Base-by-base conservation (phyloP, 2,329 filamentous ascomycete genomes). In the Neospermospora avenae region DNA sequence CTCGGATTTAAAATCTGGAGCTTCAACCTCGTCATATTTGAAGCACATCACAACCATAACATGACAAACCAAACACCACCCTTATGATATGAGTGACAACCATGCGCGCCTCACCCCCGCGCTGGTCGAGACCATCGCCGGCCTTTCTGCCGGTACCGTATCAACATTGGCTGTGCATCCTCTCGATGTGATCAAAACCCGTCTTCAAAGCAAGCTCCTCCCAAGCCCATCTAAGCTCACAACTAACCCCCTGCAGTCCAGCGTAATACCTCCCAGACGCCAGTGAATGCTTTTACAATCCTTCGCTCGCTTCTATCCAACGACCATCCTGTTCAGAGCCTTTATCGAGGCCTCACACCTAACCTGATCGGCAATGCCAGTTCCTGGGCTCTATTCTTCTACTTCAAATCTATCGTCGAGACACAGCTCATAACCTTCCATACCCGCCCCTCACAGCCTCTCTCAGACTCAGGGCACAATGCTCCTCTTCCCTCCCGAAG, bases 131-230 rank as follows among this genome's bases (percentile, higher is more conserved):
- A 88, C 89, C 71, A 81, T 93, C 74, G 91, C 95, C 63, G 95
- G 95, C 69, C 88, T 99, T 75, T 89, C 88, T 65, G 95, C 95
- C 61, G 95, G 95, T 63, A 83, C 91, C 59, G 83, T 92, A 68
- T 89, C 93, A 56, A 98, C 95, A 24, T 81, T 98, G 52, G 87
- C 86, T 59, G 89, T 95, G 55, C 93, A 98, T 73, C 95, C 95
- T 34, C 85, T 99, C 62, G 95, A 99, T 77, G 87, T 99, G 65
- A 87, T 98, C 73, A 99, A 99, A 81, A 98, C 93, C 63, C 89
- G 95, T 65, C 86, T 99, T 73, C 95, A 99, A 78, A 87, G 90
- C 92, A 78, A 60, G 78, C 72, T 41, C 49, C 25, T 37, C 28
- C 35, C 59, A 58, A 28, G 34, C 35, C 22, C 28, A 28, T n/a